Base-by-base conservation (phyloP, 2,329 filamentous ascomycete species). In the Penicillium sp. region DNA sequence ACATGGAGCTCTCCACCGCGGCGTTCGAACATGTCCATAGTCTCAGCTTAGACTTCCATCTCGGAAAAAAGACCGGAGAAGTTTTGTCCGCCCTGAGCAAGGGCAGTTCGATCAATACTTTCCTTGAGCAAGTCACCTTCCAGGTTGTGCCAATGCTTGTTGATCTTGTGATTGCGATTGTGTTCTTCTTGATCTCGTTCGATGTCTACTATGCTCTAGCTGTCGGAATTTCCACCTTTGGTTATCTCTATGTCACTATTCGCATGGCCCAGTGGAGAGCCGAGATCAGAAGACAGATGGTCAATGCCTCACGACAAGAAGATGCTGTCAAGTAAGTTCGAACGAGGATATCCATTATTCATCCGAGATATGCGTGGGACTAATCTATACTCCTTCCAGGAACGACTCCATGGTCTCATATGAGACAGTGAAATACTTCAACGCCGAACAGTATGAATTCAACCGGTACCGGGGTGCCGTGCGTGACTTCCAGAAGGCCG, bases 341-440 rank as follows among this genome's bases (percentile, higher is more conserved):
- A 37, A 29, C 22, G 5, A 40, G 26, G 4, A 35, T 51, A 14
- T 46, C 2, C 7, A 24, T 35, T 11, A 24, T 35, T 13, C 3
- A 34, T 14, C 14, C n/a, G 26, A 32, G 26, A 20, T 16, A 35
- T n/a, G 22, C 11, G 9, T 46, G 5, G 18, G 8, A 44, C 37
- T 58, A 32, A 63, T 54, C 31, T 35, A 26, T 32, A 18, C 22
- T 38, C 14, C 29, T 13, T 37, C 3, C 60, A 84, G 81, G 76
- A 97, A 97, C 71, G 94, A 99, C 73, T 97, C 94, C 0, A 94
- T 99, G 79, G 92, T 94, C 60, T 96, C 92, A n/a, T 99, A 97
- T 73, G 94, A 99, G 77, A 93, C 89, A 2, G 90, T 93, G 70
- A 94, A 93, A 71, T 93, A 93, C 68, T 94, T 94, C 80, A 93